Conservation (phyloP, 1,284 basidiomycete genomes). For the Heterobasidion annosum region DNA sequence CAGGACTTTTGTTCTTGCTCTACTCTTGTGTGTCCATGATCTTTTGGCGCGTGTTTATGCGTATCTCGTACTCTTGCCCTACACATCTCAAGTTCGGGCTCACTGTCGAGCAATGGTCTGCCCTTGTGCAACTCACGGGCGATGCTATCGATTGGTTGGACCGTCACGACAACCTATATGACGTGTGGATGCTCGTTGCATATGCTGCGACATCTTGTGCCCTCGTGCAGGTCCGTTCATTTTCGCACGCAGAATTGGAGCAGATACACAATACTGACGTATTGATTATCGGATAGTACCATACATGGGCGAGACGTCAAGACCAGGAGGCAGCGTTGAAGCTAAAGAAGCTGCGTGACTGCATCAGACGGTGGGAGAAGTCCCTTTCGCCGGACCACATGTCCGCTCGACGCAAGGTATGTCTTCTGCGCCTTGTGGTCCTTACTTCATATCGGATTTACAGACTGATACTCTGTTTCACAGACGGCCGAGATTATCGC, state of each 20-base stretch:
- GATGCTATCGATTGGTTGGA: conserved; percentile 89
- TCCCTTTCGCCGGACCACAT: conserved; percentile 79
- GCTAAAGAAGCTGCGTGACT: conserved; percentile 74
- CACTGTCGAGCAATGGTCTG: conserved; percentile 73
- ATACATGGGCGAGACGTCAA: conserved; percentile 82
- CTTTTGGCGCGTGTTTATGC: conserved; percentile 93
- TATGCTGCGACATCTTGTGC: conserved; percentile 90
- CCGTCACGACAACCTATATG: conserved; percentile 71
- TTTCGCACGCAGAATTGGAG: background rate
- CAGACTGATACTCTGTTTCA: conserved; percentile 13
- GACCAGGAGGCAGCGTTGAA: conserved; percentile 68
- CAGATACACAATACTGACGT: background rate
- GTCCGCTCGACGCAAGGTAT: conserved; percentile 79
- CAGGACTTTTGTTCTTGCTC: conserved; percentile 78
- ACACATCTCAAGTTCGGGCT: conserved; percentile 79
- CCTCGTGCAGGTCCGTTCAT: conserved; percentile 71
- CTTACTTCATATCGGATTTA: conserved; percentile 10
- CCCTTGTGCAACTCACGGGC: conserved; percentile 63
- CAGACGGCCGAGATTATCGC: conserved; percentile 90
- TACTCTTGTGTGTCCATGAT: conserved; percentile 86
- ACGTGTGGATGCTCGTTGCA: conserved; percentile 79
- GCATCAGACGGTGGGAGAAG: conserved; percentile 77
- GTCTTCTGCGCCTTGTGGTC: background rate
- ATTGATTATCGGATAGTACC: conserved; percentile 49
- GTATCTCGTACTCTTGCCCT: conserved; percentile 83